Evolutionary conservation across 2,329 filamentous ascomycete genomes (phyloP).

Genomic region (Fusarium sp.): DNA sequence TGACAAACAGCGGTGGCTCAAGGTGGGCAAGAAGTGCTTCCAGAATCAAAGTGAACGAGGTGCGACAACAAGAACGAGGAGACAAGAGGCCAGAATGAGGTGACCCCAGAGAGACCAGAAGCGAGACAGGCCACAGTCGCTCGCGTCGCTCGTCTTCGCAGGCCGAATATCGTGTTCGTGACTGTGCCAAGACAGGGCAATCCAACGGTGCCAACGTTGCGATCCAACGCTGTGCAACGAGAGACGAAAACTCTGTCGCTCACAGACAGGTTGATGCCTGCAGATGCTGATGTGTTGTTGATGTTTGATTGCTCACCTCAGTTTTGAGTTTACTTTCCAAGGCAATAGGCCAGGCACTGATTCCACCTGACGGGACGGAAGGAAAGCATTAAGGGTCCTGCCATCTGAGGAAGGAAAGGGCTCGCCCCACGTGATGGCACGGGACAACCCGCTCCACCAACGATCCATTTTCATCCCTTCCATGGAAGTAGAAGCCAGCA

Average conservation of each 20-base stretch:
- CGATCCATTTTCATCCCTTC: neutral
- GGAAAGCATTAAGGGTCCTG: neutral
- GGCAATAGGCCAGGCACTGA: conserved; percentile 9
- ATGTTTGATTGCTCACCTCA: conserved; percentile 28
- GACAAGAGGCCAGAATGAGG: conserved; percentile 8
- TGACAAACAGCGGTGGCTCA: conserved; percentile 31
- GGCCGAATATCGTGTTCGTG: conserved; percentile 14
- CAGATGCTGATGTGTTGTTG: conserved; percentile 15
- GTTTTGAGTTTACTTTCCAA: conserved; percentile 33
- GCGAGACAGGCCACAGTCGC: neutral
- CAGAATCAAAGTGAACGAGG: conserved; percentile 14
- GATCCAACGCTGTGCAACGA: neutral
- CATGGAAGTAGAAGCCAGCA: neutral
- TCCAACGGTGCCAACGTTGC: neutral
- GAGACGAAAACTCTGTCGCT: conserved; percentile 16
- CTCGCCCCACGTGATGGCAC: conserved; percentile 35
- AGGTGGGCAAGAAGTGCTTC: conserved; percentile 10
- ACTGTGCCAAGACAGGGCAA: conserved; percentile 18
- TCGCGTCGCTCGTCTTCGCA: neutral
- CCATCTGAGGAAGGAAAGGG: conserved; percentile 4
- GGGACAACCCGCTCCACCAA: conserved; percentile 11
- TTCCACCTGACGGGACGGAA: neutral
- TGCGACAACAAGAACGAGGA: conserved; percentile 21
- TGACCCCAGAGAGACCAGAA: conserved; percentile 6
- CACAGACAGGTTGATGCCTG: conserved; percentile 19